A percentile compares a stretch with the other conserved stretches of the same genome.
Evolutionary conservation across 805 yeast species (phyloP).

Genomic region (Huiozyma sinensis): DNA sequence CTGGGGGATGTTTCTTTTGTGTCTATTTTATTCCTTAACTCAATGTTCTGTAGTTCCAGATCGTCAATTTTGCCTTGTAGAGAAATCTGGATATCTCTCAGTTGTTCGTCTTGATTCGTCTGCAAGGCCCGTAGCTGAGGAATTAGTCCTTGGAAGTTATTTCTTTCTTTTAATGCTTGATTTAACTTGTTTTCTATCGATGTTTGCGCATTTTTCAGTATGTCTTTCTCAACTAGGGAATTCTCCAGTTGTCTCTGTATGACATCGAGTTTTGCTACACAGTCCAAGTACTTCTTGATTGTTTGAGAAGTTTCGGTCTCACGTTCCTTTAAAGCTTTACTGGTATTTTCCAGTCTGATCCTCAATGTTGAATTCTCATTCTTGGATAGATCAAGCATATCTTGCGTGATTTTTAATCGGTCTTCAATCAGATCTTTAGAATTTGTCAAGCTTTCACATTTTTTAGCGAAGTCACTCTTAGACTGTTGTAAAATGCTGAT

Average conservation of each 20-base stretch:
- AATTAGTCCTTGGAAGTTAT: conserved; percentile 45
- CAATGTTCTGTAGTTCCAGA: conserved; percentile 29
- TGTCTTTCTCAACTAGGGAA: conserved; percentile 43
- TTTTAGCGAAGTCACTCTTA: conserved; percentile 38
- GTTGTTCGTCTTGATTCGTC: conserved; percentile 47
- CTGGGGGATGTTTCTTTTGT: not conserved
- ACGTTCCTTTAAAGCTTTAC: conserved; percentile 34
- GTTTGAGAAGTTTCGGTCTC: conserved; percentile 29
- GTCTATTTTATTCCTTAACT: conserved; percentile 20
- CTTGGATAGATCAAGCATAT: conserved; percentile 31
- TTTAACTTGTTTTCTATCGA: conserved; percentile 43
- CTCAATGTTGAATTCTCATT: conserved; percentile 38
- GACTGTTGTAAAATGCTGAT: conserved; percentile 31
- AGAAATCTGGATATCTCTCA: conserved; percentile 39
- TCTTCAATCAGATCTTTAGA: conserved; percentile 44
- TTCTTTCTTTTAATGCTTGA: conserved; percentile 46
- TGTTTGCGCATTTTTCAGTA: conserved; percentile 39
- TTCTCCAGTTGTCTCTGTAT: conserved; percentile 16
- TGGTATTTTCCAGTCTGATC: conserved; percentile 30
- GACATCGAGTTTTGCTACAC: not conserved
- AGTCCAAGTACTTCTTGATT: not conserved
- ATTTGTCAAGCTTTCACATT: conserved; percentile 45
- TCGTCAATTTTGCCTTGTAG: conserved; percentile 39
- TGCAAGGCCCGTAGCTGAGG: conserved; percentile 50
- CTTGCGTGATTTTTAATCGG: conserved; percentile 34